A percentile compares a stretch with the other conserved stretches of the same genome.
These are phyloP conservation scores for Fraxinus greggii DNA, from an alignment of 305 asterid species.

Conservation along the genomic window DNA sequence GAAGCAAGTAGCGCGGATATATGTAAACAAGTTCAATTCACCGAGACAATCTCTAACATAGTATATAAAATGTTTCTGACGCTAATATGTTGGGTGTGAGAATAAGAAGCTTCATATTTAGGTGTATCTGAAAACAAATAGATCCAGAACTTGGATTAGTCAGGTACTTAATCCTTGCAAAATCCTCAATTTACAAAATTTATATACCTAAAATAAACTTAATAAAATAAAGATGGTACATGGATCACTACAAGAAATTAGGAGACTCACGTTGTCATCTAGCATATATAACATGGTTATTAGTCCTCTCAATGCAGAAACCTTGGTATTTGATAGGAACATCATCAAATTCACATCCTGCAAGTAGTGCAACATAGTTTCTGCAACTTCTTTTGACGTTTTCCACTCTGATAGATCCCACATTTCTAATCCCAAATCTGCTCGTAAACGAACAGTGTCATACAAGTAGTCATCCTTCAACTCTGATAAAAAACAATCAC, in stretches of 20 bases:
- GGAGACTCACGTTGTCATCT: constrained; percentile 54
- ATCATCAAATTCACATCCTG: constrained; percentile 60
- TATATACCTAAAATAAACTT: neutral
- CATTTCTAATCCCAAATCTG: constrained; percentile 72
- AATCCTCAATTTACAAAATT: constrained; percentile 6
- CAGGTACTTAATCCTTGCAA: neutral
- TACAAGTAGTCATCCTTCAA: constrained; percentile 40
- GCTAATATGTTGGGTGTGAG: constrained; percentile 5
- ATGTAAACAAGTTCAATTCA: neutral
- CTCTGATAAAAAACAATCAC: constrained; percentile 45
- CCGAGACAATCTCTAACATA: neutral
- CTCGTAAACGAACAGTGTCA: constrained; percentile 58
- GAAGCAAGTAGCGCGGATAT: neutral
- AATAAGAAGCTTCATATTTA: constrained; percentile 7
- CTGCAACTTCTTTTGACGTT: constrained; percentile 64
- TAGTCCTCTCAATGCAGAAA: constrained; percentile 75
- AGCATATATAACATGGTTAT: constrained; percentile 49
- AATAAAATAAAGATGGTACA: neutral
- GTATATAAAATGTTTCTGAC: constrained; percentile 2
- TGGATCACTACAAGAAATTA: constrained; percentile 10
- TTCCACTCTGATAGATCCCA: constrained; percentile 77
- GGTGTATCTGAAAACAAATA: neutral
- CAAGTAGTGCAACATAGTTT: constrained; percentile 59
- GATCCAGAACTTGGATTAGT: neutral
- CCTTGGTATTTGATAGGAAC: constrained; percentile 59